A percentile compares a stretch with the other conserved stretches of the same genome.
phyloP scores from a whole-genome alignment of 2,329 filamentous ascomycete genomes.

The Verticillium isaacii region DNA sequence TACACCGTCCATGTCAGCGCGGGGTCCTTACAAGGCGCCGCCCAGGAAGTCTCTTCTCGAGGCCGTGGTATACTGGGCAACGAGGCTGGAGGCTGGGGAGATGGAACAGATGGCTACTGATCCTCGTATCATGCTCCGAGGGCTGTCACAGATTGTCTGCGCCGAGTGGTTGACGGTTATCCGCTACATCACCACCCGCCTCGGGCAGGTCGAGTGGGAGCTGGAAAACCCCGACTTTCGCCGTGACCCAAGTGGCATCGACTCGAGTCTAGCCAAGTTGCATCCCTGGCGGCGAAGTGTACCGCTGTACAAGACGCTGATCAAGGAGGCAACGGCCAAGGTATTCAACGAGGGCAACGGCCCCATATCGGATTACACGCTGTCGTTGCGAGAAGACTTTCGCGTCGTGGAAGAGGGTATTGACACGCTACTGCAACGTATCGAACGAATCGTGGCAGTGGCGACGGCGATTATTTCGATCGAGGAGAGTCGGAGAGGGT shows the following conservation, averaged over 20 bases:
- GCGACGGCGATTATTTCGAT: constrained; percentile 25
- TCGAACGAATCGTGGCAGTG: constrained; percentile 24
- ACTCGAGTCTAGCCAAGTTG: constrained; percentile 16
- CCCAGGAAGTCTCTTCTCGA: constrained; percentile 13
- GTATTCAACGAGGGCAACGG: neutral
- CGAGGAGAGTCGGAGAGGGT: constrained; percentile 20
- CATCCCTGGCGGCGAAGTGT: constrained; percentile 19
- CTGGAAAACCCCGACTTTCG: constrained; percentile 18
- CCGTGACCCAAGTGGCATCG: constrained; percentile 13
- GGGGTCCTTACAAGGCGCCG: neutral
- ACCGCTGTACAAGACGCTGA: constrained; percentile 18
- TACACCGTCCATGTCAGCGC: constrained; percentile 3
- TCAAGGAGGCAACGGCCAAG: constrained; percentile 3
- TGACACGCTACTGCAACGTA: constrained; percentile 23
- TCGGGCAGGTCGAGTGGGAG: constrained; percentile 21
- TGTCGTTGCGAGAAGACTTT: constrained; percentile 16
- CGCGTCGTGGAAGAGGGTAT: constrained; percentile 16
- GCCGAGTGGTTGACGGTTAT: constrained; percentile 20
- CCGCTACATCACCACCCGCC: constrained; percentile 22
- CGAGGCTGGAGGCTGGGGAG: neutral
- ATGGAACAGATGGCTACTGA: neutral
- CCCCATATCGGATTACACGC: constrained; percentile 5
- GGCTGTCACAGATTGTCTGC: constrained; percentile 17
- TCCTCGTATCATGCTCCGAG: constrained; percentile 11
- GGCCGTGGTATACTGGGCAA: constrained; percentile 19